Evolutionary conservation across 371 early-diverging fungal species (phyloP), one percentile per base, ranked within the genome.

Genomic region (Mucor mucedo): DNA sequence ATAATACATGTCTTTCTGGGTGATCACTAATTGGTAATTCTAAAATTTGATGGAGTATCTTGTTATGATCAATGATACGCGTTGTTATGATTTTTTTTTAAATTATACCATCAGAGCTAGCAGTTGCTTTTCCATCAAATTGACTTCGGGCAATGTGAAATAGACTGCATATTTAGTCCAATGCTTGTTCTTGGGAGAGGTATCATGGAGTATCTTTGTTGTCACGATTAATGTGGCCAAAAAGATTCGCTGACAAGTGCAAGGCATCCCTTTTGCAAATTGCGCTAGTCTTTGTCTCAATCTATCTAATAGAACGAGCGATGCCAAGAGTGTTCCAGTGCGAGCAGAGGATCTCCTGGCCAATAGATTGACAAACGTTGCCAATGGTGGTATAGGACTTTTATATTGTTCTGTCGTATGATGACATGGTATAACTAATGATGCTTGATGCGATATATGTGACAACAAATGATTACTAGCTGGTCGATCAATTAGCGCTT

Each of bases 121-220:
- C 44, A 93, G 67, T 68, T 92, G 92, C 55, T 87, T 88, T 69
- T 93, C 93, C 91, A 91, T 91, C 16, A 90, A 68, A 50, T 92
- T 92, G 48, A 93, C 87, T 69, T 93, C 93, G 11, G 84, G 75
- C 10, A 90, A 75, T 0, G 89, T 86, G 66, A 91, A 92, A 44
- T 88, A 77, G 0, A 75, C 70, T 1, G 89, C 84, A 66, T 86
- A 87, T 27, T 77, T 79, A 27, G 89, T 87, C 93, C 92, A 94
- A 64, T 89, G 84, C 59, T 85, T 85, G 77, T 93, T 93, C 69
- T 87, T 91, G 13, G 90, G 91, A 21, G 88, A 85, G 1, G 88
- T 84, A 60, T 91, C 92, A 60, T 92, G 90, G 8, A 92, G 66
- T 52, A 84, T 84, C 63, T 92, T 92, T 16, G 87, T 78, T 33